Conservation (phyloP, 805 yeast species). For the Torulaspora gathmanii region DNA sequence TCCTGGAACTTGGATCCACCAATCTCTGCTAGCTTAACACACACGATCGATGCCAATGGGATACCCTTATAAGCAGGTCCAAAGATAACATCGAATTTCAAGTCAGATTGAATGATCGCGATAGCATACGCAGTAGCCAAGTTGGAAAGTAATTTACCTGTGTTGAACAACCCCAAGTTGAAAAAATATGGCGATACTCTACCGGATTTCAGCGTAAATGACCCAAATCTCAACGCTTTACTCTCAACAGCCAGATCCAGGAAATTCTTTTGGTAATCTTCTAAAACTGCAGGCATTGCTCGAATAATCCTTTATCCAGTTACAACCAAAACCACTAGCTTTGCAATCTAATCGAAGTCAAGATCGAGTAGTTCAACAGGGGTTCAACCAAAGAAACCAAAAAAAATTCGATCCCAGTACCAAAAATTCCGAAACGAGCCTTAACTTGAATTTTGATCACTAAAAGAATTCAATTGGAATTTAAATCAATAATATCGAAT, state of each 20-base stretch:
- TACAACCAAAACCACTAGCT: conserved; percentile 1
- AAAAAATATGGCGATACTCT: conserved; percentile 94
- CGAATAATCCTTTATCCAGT: background rate
- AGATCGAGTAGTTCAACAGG: conserved; percentile 2
- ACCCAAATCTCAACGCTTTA: conserved; percentile 80
- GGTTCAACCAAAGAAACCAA: background rate
- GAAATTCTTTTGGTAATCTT: conserved; percentile 59
- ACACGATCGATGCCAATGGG: conserved; percentile 89
- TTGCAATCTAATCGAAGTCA: background rate
- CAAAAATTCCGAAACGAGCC: background rate
- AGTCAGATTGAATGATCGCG: conserved; percentile 73
- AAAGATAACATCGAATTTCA: conserved; percentile 84
- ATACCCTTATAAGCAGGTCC: conserved; percentile 99
- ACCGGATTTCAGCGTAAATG: conserved; percentile 87
- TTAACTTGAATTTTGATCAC: background rate
- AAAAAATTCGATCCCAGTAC: background rate
- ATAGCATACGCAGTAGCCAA: conserved; percentile 86
- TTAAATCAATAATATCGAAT: background rate
- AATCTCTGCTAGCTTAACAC: conserved; percentile 85
- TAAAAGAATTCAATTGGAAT: background rate
- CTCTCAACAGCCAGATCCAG: conserved; percentile 77
- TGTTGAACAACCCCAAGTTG: conserved; percentile 84
- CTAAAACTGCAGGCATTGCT: conserved; percentile 28
- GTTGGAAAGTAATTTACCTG: conserved; percentile 72
- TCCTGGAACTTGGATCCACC: conserved; percentile 72